Conservation (phyloP, 208 protist species). For the Acanthamoeba quina region DNA sequence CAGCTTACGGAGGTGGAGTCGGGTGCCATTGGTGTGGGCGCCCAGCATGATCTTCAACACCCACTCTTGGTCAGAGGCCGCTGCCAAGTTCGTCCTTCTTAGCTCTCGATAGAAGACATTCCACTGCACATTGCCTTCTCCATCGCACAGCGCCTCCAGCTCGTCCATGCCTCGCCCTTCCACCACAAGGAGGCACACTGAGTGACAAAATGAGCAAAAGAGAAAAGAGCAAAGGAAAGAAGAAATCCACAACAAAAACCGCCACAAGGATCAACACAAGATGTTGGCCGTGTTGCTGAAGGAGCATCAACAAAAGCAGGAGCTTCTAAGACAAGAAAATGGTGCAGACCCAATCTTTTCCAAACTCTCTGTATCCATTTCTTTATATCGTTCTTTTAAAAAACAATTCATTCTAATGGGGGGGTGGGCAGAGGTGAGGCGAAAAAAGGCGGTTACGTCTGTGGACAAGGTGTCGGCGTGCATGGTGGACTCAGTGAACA, state of each 20-base stretch:
- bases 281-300: conserved; percentile 71
- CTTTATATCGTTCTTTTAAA: neutral
- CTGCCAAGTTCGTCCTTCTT: neutral
- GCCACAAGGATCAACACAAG: neutral
- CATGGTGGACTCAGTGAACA: conserved; percentile 77
- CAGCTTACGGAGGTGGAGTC: neutral
- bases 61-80: neutral
- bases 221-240: neutral
- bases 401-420: neutral
- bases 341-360: neutral
- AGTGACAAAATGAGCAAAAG: neutral
- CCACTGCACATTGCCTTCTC: neutral
- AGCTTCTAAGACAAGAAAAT: conserved; percentile 65
- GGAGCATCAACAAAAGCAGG: conserved; percentile 75
- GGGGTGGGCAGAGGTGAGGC: conserved; percentile 28
- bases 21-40: neutral
- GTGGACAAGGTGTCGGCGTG: conserved; percentile 59
- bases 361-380: neutral
- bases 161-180: neutral
- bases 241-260: neutral
- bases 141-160: neutral
- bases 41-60: conserved; percentile 42
- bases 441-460: conserved; percentile 59
- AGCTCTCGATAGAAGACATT: neutral
- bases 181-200: neutral